These are phyloP conservation scores for Cryphonectria japonica DNA, from an alignment of 2,329 filamentous ascomycete species.

Conservation along the genomic window DNA sequence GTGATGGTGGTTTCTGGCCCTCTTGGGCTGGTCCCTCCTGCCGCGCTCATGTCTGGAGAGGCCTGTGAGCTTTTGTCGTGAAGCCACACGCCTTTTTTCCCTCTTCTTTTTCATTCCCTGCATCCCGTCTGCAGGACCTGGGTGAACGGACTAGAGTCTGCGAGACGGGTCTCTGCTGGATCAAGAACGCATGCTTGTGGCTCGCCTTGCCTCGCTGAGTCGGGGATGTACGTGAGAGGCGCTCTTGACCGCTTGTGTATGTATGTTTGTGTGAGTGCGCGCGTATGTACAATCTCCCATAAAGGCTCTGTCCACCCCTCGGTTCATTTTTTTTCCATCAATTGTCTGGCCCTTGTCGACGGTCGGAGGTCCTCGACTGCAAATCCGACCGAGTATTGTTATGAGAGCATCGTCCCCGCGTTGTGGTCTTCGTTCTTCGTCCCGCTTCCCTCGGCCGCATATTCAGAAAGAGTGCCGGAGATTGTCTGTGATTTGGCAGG, in stretches of 20 bases:
- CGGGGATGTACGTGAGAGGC: slow-evolving; percentile 1
- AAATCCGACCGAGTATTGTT: slow-evolving; percentile 19
- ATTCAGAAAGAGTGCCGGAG: background rate
- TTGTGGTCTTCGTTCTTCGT: background rate
- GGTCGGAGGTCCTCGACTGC: slow-evolving; percentile 3
- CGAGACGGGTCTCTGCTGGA: slow-evolving; percentile 10
- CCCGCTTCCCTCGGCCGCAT: background rate
- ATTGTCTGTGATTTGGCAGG: background rate
- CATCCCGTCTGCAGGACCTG: slow-evolving; percentile 18
- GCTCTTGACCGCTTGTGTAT: slow-evolving; percentile 5
- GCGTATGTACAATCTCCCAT: slow-evolving; percentile 13
- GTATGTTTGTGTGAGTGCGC: background rate
- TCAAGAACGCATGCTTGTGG: slow-evolving; percentile 15
- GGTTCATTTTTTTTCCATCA: slow-evolving; percentile 4
- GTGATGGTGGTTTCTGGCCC: slow-evolving; percentile 19
- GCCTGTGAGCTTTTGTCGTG: background rate
- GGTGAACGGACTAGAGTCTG: background rate
- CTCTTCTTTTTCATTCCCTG: background rate
- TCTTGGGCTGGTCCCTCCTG: background rate
- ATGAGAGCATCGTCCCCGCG: background rate
- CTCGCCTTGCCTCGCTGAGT: slow-evolving; percentile 11
- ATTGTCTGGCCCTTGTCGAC: slow-evolving; percentile 2
- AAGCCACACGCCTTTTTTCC: background rate
- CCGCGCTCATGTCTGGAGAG: slow-evolving; percentile 2
- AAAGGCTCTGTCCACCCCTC: slow-evolving; percentile 20